phyloP scores from a whole-genome alignment of 306 rosid species.

The Carpinus fangiana region DNA sequence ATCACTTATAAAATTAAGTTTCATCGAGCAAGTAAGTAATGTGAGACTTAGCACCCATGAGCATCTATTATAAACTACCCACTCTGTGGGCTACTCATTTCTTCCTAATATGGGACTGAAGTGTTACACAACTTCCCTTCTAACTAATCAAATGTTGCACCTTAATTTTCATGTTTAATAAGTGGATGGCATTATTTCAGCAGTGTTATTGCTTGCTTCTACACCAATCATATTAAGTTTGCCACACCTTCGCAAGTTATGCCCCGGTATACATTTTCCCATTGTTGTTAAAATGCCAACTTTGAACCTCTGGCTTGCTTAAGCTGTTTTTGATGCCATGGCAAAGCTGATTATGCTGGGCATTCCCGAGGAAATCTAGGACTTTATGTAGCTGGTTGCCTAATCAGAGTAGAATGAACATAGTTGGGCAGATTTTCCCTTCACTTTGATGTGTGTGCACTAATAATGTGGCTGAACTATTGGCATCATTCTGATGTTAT shows the following conservation, averaged over 20 bases:
- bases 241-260: not conserved
- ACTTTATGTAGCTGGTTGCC: not conserved
- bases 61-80: no score
- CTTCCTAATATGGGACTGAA: no score
- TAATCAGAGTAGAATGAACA: not conserved
- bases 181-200: not conserved
- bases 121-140: no score
- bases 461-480: not conserved
- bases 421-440: not conserved
- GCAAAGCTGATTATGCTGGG: not conserved
- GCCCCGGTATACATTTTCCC: not conserved
- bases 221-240: not conserved
- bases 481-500: not conserved
- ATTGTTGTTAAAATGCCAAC: no score
- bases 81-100: no score
- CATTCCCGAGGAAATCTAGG: not conserved
- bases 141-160: not conserved
- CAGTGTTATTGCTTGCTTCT: not conserved
- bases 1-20: no score
- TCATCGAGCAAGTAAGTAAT: no score
- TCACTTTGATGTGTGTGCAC: not conserved
- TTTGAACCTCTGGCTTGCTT: not conserved
- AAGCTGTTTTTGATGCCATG: not conserved
- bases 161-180: no score
- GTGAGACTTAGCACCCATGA: no score